Conservation (phyloP, 108 stramenopile species). For the Cyclotella atomus region DNA sequence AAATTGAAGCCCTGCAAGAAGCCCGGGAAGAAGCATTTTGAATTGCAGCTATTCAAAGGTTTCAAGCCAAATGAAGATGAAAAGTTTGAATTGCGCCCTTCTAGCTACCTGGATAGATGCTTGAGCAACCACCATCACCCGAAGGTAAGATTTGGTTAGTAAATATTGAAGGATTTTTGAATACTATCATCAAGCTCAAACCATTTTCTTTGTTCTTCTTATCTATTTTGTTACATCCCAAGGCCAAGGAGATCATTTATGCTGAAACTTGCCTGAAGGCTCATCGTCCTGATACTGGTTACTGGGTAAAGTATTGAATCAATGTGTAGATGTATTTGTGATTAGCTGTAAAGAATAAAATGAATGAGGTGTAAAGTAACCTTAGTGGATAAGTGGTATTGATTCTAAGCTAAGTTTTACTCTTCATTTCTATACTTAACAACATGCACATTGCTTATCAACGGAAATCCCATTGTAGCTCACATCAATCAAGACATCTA, state of each 20-base stretch:
- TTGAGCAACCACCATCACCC: constrained; percentile 33
- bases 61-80: constrained; percentile 10
- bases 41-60: constrained; percentile 1
- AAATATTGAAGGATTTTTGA: no score
- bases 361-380: no score
- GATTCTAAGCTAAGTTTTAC: no score
- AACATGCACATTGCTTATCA: no score
- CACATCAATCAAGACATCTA: no score
- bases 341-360: background rate
- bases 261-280: constrained; percentile 16
- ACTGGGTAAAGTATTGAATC: constrained; percentile 14
- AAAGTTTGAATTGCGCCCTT: constrained; percentile 11
- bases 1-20: constrained; percentile 18
- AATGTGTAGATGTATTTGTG: background rate
- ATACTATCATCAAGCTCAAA: no score
- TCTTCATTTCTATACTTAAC: no score
- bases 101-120: constrained; percentile 10
- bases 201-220: no score
- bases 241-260: constrained; percentile 13
- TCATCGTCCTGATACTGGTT: constrained; percentile 10
- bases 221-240: no score
- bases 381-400: no score
- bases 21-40: background rate
- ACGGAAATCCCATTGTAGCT: no score
- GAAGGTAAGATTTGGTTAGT: no score